Evolutionary conservation across 1,284 basidiomycete genomes (phyloP).

Genomic region (Ganoderma lucidum): DNA sequence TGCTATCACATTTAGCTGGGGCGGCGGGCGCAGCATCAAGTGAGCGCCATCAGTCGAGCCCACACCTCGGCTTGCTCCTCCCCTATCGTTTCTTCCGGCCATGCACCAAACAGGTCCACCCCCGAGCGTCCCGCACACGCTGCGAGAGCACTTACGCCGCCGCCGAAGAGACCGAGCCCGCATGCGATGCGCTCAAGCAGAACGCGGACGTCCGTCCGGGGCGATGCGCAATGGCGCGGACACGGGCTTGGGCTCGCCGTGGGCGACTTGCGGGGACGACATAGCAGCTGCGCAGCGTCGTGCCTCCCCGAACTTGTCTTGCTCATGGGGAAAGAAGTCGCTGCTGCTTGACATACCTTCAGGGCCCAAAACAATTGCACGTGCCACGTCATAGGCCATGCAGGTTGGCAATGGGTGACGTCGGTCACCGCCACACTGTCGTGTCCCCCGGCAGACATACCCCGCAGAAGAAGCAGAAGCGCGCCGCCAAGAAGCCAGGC

Average conservation of each 20-base stretch:
- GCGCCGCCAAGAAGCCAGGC: not conserved
- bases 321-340: not conserved
- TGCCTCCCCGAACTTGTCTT: not conserved
- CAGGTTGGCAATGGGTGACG: not conserved
- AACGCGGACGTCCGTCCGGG: not conserved
- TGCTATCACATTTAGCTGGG: slow-evolving; percentile 11
- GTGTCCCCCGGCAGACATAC: not conserved
- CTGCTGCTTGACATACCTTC: not conserved
- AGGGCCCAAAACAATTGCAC: not conserved
- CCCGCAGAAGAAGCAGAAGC: not conserved
- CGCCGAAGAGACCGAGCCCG: slow-evolving; percentile 16
- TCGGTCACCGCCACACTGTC: not conserved
- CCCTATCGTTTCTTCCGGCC: not conserved
- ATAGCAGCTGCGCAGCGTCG: not conserved
- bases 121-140: not conserved
- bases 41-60: slow-evolving; percentile 11
- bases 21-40: slow-evolving; percentile 6
- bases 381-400: not conserved
- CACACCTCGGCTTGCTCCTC: not conserved
- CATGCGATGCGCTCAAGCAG: slow-evolving; percentile 14
- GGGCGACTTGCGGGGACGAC: not conserved
- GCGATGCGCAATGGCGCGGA: slow-evolving; percentile 11
- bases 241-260: not conserved
- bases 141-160: not conserved
- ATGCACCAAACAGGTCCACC: not conserved